A percentile compares a stretch with the other conserved stretches of the same genome.
phyloP scores from a whole-genome alignment of 1,284 basidiomycete genomes.

The Trichosporon ovoides region DNA sequence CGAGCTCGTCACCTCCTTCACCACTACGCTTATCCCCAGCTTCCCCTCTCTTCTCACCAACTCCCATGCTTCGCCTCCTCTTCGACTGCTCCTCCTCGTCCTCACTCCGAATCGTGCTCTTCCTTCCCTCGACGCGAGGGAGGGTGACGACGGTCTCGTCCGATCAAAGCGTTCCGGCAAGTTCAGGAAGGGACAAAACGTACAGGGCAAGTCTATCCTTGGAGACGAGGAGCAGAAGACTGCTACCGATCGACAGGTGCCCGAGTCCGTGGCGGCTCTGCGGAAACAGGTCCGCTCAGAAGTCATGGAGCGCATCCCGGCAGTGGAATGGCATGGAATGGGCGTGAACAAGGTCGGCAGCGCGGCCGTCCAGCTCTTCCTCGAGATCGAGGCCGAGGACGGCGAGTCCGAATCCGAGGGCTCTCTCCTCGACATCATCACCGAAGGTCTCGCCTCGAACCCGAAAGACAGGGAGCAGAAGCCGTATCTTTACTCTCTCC shows the following conservation, averaged over 20 bases:
- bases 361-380: constrained; percentile 71
- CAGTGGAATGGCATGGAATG: constrained; percentile 73
- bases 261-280: constrained; percentile 13
- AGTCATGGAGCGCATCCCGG: constrained; percentile 57
- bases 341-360: constrained; percentile 76
- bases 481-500: constrained; percentile 59
- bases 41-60: constrained; percentile 66
- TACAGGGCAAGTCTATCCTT: constrained; percentile 46
- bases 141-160: constrained; percentile 27
- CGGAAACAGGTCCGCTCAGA: constrained; percentile 52
- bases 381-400: constrained; percentile 69
- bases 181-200: constrained; percentile 44
- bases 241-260: constrained; percentile 37
- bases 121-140: constrained; percentile 51
- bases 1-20: constrained; percentile 28
- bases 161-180: constrained; percentile 46
- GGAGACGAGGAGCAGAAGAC: constrained; percentile 33
- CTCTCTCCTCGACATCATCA: constrained; percentile 74
- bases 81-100: constrained; percentile 70
- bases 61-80: constrained; percentile 79
- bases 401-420: constrained; percentile 57
- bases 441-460: constrained; percentile 62
- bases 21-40: constrained; percentile 49
- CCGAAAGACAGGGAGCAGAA: constrained; percentile 24
- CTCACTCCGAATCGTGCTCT: constrained; percentile 53